Evolutionary conservation across 2,329 filamentous ascomycete genomes (phyloP).

Genomic region (Trichoderma harzianum): DNA sequence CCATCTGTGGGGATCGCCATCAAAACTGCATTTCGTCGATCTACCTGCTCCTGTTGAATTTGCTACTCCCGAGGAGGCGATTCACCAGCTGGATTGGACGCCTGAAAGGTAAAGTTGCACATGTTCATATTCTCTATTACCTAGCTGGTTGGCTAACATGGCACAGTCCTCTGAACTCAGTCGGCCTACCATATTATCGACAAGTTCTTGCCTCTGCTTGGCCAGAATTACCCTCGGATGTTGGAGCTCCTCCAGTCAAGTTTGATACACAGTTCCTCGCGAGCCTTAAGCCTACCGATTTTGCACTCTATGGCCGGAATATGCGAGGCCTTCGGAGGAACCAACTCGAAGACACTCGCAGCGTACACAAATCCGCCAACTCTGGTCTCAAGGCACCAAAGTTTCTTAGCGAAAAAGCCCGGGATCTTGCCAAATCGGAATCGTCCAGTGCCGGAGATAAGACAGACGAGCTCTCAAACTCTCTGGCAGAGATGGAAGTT

Average conservation of each 20-base stretch:
- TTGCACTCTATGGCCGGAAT: conserved; percentile 76
- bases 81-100: conserved; percentile 64
- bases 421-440: conserved; percentile 56
- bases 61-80: conserved; percentile 60
- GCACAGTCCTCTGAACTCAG: conserved; percentile 68
- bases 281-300: conserved; percentile 67
- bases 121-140: too few relatives aligned
- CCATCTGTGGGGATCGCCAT: conserved; percentile 83
- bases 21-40: conserved; percentile 84
- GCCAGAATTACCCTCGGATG: conserved; percentile 81
- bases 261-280: conserved; percentile 69
- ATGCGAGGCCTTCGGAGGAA: conserved; percentile 71
- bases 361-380: conserved; percentile 56
- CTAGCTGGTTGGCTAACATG: conserved; percentile 14
- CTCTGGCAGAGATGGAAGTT: conserved; percentile 65
- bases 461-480: conserved; percentile 58
- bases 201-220: conserved; percentile 84
- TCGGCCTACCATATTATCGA: conserved; percentile 92
- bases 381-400: conserved; percentile 72
- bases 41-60: conserved; percentile 75
- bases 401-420: conserved; percentile 90
- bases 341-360: conserved; percentile 75
- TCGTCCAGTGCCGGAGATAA: conserved; percentile 41
- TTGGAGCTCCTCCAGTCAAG: conserved; percentile 76
- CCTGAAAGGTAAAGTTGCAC: conserved; percentile 59